Evolutionary conservation across 2,329 filamentous ascomycete species (phyloP).

Genomic region (Epichloe sibirici): DNA sequence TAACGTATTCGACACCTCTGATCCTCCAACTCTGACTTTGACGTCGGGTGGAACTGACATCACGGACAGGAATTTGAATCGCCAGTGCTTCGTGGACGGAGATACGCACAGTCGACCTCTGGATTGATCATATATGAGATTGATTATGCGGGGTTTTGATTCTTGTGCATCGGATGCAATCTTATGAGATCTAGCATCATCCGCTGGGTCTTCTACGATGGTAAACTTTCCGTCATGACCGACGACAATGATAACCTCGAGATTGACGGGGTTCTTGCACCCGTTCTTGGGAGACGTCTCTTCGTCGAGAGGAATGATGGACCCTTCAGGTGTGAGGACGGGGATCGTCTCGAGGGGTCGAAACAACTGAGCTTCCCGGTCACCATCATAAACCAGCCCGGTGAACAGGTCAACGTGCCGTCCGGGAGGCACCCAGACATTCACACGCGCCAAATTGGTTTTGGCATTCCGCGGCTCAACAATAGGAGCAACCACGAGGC

Average conservation of each 20-base stretch:
- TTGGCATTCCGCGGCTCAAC: slow-evolving; percentile 33
- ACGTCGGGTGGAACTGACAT: not conserved
- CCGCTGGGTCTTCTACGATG: slow-evolving; percentile 1
- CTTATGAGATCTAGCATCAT: not conserved
- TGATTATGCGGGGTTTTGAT: not conserved
- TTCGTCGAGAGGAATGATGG: slow-evolving; percentile 4
- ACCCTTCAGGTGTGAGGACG: slow-evolving; percentile 18
- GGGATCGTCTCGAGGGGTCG: slow-evolving; percentile 36
- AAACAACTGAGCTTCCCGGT: slow-evolving; percentile 37
- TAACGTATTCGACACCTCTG: no score
- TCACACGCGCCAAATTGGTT: slow-evolving; percentile 33
- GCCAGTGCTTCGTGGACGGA: slow-evolving; percentile 3
- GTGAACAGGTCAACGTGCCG: slow-evolving; percentile 46
- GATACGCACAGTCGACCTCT: not conserved
- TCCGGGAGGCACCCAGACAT: slow-evolving; percentile 43
- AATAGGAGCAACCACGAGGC: slow-evolving; percentile 44
- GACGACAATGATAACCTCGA: slow-evolving; percentile 1
- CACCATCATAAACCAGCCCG: slow-evolving; percentile 43
- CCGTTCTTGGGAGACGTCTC: slow-evolving; percentile 1
- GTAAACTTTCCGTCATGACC: slow-evolving; percentile 4
- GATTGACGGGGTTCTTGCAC: slow-evolving; percentile 1
- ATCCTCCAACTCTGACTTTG: not conserved
- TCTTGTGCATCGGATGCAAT: not conserved
- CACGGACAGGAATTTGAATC: slow-evolving; percentile 1
- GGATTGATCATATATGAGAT: not conserved